A percentile compares a stretch with the other conserved stretches of the same genome.
Evolutionary conservation across 23 red algal genomes (phyloP).

Genomic region (Gracilaria vermiculophylla): DNA sequence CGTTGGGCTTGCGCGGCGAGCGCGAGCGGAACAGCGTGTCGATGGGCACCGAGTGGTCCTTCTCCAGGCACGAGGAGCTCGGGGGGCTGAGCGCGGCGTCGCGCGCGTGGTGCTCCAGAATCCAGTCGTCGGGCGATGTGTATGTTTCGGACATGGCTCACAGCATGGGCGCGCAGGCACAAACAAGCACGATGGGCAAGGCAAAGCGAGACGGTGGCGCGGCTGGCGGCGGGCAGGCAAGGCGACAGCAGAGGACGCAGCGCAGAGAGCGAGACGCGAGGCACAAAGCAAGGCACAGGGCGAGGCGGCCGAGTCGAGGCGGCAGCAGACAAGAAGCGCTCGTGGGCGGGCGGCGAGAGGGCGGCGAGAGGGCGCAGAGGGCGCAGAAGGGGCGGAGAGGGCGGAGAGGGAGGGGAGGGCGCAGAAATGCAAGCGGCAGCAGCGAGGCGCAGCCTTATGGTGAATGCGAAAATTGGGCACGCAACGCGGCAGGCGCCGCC

Average conservation of each 20-base stretch:
- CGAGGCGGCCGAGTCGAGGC: background rate
- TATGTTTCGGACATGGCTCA: conserved; percentile 29
- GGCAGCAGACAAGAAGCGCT: background rate
- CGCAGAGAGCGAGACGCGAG: no score
- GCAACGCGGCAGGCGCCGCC: no score
- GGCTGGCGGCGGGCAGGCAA: background rate
- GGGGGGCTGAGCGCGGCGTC: conserved; percentile 7
- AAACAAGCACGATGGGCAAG: background rate
- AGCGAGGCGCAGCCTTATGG: no score
- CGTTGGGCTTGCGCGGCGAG: conserved; percentile 4
- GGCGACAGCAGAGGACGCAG: no score
- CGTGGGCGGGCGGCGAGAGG: background rate
- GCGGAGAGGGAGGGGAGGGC: no score
- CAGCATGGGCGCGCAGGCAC: background rate
- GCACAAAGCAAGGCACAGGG: background rate
- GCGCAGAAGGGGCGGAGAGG: no score
- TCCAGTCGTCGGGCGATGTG: conserved; percentile 43
- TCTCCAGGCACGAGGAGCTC: background rate
- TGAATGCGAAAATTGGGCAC: no score
- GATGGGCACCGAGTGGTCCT: conserved; percentile 44
- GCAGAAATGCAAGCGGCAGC: no score
- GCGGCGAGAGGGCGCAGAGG: background rate
- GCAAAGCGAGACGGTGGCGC: background rate
- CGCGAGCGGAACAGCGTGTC: conserved; percentile 44
- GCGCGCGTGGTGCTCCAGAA: conserved; percentile 35